phyloP scores from a whole-genome alignment of 2,329 filamentous ascomycete species.

The Calonectria honghensis region DNA sequence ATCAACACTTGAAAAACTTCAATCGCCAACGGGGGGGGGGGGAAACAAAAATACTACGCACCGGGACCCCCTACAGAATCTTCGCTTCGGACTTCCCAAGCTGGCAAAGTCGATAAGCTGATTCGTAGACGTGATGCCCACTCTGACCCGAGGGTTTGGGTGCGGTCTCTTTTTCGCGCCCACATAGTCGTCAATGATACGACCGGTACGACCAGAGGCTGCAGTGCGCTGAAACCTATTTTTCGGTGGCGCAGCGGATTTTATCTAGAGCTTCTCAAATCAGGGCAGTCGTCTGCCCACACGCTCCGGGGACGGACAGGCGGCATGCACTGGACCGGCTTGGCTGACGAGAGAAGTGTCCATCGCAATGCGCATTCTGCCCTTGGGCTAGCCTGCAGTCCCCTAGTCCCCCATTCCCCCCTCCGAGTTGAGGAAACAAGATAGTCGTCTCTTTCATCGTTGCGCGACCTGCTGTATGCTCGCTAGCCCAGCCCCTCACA shows the following conservation, averaged over 20 bases:
- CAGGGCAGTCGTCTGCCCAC: constrained; percentile 34
- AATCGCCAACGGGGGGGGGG: not conserved
- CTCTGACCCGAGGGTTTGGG: constrained; percentile 42
- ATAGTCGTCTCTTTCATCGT: constrained; percentile 38
- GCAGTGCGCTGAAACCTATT: constrained; percentile 37
- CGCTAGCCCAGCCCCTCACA: constrained; percentile 37
- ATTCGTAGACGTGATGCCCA: constrained; percentile 33
- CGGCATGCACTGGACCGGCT: constrained; percentile 42
- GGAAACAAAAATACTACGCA: not conserved
- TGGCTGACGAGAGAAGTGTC: constrained; percentile 28
- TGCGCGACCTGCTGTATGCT: constrained; percentile 30
- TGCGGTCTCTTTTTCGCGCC: constrained; percentile 34
- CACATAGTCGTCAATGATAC: constrained; percentile 42
- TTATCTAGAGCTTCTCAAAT: constrained; percentile 28
- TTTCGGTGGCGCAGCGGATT: constrained; percentile 44
- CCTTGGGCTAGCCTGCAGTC: constrained; percentile 37
- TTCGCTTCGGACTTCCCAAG: constrained; percentile 35
- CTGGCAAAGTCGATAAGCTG: constrained; percentile 28
- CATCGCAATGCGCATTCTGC: constrained; percentile 28
- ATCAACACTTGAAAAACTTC: not conserved
- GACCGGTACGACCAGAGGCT: constrained; percentile 31
- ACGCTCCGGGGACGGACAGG: constrained; percentile 36
- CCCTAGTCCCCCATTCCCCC: constrained; percentile 30
- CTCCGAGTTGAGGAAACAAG: constrained; percentile 43
- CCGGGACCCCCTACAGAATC: not conserved